A percentile compares a stretch with the other conserved stretches of the same genome.
These are phyloP conservation scores for Macrolepiota fuliginosa DNA, from an alignment of 768 basidiomycete species.

Conservation along the genomic window DNA sequence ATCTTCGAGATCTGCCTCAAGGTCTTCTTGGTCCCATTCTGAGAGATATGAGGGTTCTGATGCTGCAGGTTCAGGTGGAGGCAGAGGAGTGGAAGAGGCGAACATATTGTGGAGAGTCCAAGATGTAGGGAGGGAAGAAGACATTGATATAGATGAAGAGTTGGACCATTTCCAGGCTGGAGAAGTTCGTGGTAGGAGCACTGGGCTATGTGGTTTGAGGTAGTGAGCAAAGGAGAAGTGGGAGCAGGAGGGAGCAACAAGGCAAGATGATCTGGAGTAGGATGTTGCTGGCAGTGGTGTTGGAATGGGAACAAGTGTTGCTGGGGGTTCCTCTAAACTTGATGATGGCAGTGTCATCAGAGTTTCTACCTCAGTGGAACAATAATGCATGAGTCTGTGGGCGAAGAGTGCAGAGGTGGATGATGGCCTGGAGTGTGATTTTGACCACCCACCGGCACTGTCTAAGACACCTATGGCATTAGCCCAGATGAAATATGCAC, in stretches of 20 bases:
- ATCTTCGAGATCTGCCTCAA: too few relatives aligned
- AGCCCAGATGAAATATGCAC: conserved; percentile 80
- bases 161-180: conserved; percentile 16
- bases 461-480: conserved; percentile 96
- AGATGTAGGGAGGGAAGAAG: conserved; percentile 1
- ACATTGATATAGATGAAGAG: conserved; percentile 7
- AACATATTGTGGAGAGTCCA: conserved; percentile 13
- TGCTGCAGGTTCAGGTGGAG: not conserved
- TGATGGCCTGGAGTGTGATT: conserved; percentile 19
- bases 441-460: conserved; percentile 92
- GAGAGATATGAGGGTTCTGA: too few relatives aligned
- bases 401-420: conserved; percentile 59
- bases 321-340: too few relatives aligned
- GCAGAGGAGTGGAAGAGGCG: conserved; percentile 12
- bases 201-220: too few relatives aligned
- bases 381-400: conserved; percentile 82
- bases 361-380: conserved; percentile 56
- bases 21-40: conserved; percentile 12
- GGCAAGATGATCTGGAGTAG: too few relatives aligned
- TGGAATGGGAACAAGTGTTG: conserved; percentile 13
- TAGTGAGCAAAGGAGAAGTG: too few relatives aligned
- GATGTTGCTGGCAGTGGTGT: too few relatives aligned
- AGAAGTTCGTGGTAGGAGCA: conserved; percentile 7
- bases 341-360: conserved; percentile 7
- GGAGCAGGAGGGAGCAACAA: too few relatives aligned